These are phyloP conservation scores for Drechslerella coelobrocha DNA, from an alignment of 2,329 filamentous ascomycete genomes.

Conservation along the genomic window DNA sequence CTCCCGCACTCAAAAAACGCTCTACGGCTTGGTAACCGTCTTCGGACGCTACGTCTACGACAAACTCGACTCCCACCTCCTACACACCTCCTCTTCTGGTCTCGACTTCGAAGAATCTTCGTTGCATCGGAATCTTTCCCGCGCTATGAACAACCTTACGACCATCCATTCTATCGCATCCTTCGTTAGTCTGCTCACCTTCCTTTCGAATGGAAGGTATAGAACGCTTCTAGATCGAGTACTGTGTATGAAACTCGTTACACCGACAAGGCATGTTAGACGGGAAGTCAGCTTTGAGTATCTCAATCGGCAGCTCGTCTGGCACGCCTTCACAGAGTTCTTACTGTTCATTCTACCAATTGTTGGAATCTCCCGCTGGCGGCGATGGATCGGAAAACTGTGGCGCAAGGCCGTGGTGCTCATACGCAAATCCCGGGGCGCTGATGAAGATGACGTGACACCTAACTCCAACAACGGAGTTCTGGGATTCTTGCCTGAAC, in stretches of 20 bases:
- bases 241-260: constrained; percentile 81
- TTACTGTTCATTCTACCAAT: constrained; percentile 95
- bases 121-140: constrained; percentile 66
- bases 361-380: constrained; percentile 93
- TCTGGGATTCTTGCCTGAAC: constrained; percentile 82
- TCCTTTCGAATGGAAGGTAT: constrained; percentile 88
- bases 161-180: constrained; percentile 81
- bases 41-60: constrained; percentile 79
- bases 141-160: constrained; percentile 72
- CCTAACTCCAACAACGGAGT: constrained; percentile 69
- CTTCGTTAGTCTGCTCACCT: constrained; percentile 85
- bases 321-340: constrained; percentile 99
- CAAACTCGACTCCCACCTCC: constrained; percentile 51
- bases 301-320: constrained; percentile 94
- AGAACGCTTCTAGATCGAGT: constrained; percentile 86
- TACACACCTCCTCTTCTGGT: constrained; percentile 26
- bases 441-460: constrained; percentile 61
- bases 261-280: constrained; percentile 82
- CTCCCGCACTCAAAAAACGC: constrained; percentile 78
- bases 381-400: constrained; percentile 82
- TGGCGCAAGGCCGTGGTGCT: constrained; percentile 80
- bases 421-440: constrained; percentile 63
- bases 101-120: constrained; percentile 56
- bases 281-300: constrained; percentile 97
- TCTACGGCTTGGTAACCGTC: constrained; percentile 85